Percentiles rank a stretch among this genome's conserved stretches.
Conservation (phyloP, 2,329 filamentous ascomycete species). For the Penicillium occitanis region DNA sequence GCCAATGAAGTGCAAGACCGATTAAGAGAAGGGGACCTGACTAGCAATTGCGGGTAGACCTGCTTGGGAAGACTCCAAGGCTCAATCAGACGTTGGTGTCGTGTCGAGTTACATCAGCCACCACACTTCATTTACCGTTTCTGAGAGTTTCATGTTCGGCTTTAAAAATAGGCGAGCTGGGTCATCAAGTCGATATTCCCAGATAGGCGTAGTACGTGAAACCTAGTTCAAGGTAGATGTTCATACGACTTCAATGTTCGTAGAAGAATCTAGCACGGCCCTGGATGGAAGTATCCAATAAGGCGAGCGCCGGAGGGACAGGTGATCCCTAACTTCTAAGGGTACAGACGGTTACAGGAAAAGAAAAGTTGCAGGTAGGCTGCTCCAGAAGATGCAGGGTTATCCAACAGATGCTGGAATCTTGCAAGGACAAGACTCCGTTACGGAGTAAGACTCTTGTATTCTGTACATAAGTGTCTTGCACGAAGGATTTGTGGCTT, state of each 20-base stretch:
- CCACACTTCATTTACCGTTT: neutral
- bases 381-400: neutral
- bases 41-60: constrained; percentile 7
- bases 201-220: constrained; percentile 1
- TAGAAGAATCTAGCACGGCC: neutral
- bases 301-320: neutral
- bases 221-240: neutral
- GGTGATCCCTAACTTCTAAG: neutral
- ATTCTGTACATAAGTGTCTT: constrained; percentile 6
- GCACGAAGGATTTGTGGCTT: constrained; percentile 21
- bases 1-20: constrained; percentile 8
- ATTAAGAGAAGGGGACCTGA: neutral
- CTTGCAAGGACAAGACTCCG: neutral
- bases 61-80: constrained; percentile 3
- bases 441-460: constrained; percentile 7
- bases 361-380: neutral
- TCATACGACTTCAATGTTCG: neutral
- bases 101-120: constrained; percentile 20
- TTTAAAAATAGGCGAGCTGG: constrained; percentile 6
- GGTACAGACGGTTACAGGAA: neutral
- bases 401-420: neutral
- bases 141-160: constrained; percentile 15
- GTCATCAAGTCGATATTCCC: constrained; percentile 9
- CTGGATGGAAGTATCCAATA: neutral
- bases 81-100: constrained; percentile 9